A percentile compares a stretch with the other conserved stretches of the same genome.
phyloP scores from a whole-genome alignment of 2,329 filamentous ascomycete genomes.

The Alternaria tenuissima region DNA sequence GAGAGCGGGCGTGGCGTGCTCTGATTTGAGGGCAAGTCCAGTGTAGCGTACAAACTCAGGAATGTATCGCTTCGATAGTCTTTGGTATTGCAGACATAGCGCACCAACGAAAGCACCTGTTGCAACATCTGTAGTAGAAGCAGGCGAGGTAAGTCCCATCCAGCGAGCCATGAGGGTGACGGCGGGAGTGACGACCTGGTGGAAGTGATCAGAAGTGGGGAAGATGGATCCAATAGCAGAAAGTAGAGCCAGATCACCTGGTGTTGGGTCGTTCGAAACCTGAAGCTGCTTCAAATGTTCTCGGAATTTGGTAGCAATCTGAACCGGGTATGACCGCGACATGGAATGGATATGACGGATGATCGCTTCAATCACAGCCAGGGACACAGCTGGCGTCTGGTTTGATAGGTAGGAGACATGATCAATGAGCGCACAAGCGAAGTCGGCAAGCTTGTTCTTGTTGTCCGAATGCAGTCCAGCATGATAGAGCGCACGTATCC shows the following conservation, averaged over 20 bases:
- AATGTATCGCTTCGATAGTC: slow-evolving; percentile 83
- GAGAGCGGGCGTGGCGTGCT: slow-evolving; percentile 55
- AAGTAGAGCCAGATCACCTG: slow-evolving; percentile 83
- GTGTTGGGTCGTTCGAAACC: slow-evolving; percentile 60
- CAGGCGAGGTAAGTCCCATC: slow-evolving; percentile 78
- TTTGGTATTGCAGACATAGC: slow-evolving; percentile 82
- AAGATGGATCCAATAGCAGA: slow-evolving; percentile 86
- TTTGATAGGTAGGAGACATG: slow-evolving; percentile 68
- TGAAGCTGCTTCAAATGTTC: slow-evolving; percentile 69
- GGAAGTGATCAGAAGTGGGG: slow-evolving; percentile 96
- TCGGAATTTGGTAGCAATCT: slow-evolving; percentile 80
- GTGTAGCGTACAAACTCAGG: slow-evolving; percentile 87
- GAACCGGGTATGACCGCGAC: slow-evolving; percentile 81
- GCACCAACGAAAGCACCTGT: slow-evolving; percentile 82
- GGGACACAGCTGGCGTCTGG: slow-evolving; percentile 62
- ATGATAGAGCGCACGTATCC: slow-evolving; percentile 91
- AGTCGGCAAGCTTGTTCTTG: slow-evolving; percentile 79
- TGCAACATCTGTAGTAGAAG: slow-evolving; percentile 70
- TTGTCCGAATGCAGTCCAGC: slow-evolving; percentile 85
- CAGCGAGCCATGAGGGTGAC: slow-evolving; percentile 85
- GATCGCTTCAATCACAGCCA: slow-evolving; percentile 77
- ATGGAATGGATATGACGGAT: slow-evolving; percentile 93
- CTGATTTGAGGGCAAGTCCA: slow-evolving; percentile 70
- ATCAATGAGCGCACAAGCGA: slow-evolving; percentile 72
- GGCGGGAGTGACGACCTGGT: slow-evolving; percentile 90